Conservation (phyloP, 2,329 filamentous ascomycete genomes). For the Fusarium floridanum region DNA sequence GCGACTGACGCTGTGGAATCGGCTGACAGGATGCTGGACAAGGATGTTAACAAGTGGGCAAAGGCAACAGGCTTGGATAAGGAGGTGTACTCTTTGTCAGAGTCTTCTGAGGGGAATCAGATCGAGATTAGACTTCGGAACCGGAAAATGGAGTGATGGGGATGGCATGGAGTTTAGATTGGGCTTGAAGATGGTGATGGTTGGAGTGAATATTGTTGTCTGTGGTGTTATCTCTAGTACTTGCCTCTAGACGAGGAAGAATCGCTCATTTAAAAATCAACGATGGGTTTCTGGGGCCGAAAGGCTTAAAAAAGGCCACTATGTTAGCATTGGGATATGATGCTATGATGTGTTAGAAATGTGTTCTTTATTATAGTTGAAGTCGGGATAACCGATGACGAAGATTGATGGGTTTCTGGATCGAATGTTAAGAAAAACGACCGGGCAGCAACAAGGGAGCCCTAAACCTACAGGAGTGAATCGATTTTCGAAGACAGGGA, state of each 20-base stretch:
- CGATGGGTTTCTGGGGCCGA: not conserved
- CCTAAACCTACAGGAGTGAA: too few relatives aligned
- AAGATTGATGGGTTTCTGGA: not conserved
- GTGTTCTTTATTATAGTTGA: too few relatives aligned
- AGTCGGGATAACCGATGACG: too few relatives aligned
- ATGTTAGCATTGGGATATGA: too few relatives aligned
- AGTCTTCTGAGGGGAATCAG: not conserved
- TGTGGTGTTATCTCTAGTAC: not conserved
- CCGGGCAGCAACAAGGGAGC: not conserved
- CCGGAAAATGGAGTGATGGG: not conserved
- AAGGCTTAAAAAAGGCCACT: too few relatives aligned
- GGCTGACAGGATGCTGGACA: not conserved
- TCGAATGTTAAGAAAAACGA: not conserved
- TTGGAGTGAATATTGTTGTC: not conserved
- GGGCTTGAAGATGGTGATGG: not conserved
- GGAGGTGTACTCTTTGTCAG: not conserved
- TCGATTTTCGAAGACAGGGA: not conserved
- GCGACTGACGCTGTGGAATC: not conserved
- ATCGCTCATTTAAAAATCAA: not conserved
- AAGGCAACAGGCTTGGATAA: not conserved
- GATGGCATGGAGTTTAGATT: not conserved
- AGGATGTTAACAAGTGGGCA: not conserved
- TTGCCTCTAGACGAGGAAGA: not conserved
- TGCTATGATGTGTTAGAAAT: too few relatives aligned
- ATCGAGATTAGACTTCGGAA: not conserved